Conservation (phyloP, 2,329 filamentous ascomycete species). For the Basipetospora chlamydospora region DNA sequence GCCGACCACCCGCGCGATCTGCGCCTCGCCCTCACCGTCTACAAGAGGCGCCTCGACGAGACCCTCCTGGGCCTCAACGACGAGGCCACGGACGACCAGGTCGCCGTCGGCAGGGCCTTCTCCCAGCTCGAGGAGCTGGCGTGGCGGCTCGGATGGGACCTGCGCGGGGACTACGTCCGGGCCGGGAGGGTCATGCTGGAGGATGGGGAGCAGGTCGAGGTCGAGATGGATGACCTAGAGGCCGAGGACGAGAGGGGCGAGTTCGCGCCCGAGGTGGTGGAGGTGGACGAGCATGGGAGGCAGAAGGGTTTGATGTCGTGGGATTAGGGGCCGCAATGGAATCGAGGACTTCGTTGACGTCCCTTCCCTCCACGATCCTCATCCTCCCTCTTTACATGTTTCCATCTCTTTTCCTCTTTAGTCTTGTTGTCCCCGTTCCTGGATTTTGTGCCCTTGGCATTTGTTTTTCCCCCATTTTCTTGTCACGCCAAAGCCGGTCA, state of each 20-base stretch:
- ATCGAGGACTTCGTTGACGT: background rate
- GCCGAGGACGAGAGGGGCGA: conserved; percentile 40
- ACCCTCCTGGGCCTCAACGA: conserved; percentile 21
- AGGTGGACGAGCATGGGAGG: conserved; percentile 35
- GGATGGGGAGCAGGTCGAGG: conserved; percentile 34
- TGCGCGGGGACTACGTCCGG: conserved; percentile 33
- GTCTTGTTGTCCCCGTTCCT: no score
- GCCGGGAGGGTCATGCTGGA: conserved; percentile 35
- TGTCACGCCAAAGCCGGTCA: no score
- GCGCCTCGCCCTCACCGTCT: conserved; percentile 33
- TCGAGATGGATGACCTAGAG: conserved; percentile 33
- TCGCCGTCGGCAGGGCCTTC: conserved; percentile 32
- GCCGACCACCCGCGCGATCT: conserved; percentile 20
- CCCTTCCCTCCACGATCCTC: no score
- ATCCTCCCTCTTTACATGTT: no score
- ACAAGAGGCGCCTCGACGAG: conserved; percentile 38
- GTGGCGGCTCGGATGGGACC: conserved; percentile 38
- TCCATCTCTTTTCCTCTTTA: no score
- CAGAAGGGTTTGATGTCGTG: conserved; percentile 38
- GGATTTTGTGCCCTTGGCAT: no score
- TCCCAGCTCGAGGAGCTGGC: conserved; percentile 31
- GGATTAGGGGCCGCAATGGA: conserved; percentile 8
- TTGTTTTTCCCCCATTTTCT: no score
- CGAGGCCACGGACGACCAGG: conserved; percentile 23
- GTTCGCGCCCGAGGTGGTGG: conserved; percentile 36